These are phyloP conservation scores for Fallopia convolvulus DNA, from an alignment of 148 eudicot species.

Conservation along the genomic window DNA sequence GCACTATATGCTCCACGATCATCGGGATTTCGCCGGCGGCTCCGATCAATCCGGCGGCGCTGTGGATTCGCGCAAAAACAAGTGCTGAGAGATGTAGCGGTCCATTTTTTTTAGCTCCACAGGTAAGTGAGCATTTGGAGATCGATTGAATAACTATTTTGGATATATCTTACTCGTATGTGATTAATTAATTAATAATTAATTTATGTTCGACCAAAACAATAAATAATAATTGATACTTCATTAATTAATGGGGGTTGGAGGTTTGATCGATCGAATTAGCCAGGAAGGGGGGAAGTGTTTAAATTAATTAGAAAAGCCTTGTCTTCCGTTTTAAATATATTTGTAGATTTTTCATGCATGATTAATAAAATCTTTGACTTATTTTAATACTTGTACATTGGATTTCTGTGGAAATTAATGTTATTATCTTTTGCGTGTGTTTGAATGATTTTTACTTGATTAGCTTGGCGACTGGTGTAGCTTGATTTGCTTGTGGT, in stretches of 20 bases:
- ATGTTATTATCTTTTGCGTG: neutral
- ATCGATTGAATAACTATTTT: neutral
- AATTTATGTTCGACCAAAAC: too few relatives aligned
- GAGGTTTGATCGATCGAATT: too few relatives aligned
- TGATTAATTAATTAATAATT: neutral
- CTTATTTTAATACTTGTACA: neutral
- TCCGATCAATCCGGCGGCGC: neutral
- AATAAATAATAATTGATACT: neutral
- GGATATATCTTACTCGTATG: neutral
- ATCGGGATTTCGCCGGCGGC: neutral
- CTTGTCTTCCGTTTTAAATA: neutral
- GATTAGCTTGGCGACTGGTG: neutral
- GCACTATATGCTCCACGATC: neutral
- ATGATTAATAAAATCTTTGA: neutral
- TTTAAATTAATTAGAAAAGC: neutral
- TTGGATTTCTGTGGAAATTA: neutral
- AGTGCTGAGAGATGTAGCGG: neutral
- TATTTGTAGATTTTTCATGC: neutral
- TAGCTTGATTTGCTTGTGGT: neutral
- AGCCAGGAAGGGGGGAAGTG: too few relatives aligned
- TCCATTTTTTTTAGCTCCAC: neutral
- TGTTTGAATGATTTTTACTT: neutral
- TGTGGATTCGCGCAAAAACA: neutral
- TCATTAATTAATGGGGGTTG: too few relatives aligned
- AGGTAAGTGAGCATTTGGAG: neutral